These are phyloP conservation scores for Phaseolus coccineus DNA, from an alignment of 331 rosid genomes.

Conservation along the genomic window DNA sequence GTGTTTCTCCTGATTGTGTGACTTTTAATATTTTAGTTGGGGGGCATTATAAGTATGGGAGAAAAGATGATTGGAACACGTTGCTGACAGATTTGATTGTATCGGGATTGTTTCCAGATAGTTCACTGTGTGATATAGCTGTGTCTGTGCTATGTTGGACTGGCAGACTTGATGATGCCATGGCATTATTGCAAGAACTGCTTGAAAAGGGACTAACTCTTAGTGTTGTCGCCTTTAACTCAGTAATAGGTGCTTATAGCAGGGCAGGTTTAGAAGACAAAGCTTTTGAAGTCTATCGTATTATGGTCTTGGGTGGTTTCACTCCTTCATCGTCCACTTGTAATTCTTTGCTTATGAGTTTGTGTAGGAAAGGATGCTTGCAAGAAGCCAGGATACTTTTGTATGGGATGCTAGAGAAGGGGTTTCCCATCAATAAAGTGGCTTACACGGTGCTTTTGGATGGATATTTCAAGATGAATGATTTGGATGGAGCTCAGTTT, in stretches of 20 bases:
- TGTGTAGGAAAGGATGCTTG: conserved; percentile 74
- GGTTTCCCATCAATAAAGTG: conserved; percentile 67
- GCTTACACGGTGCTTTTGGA: conserved; percentile 82
- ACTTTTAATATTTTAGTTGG: conserved; percentile 82
- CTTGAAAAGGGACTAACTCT: conserved; percentile 77
- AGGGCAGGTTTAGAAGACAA: conserved; percentile 68
- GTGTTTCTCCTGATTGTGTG: conserved; percentile 71
- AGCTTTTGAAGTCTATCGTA: conserved; percentile 69
- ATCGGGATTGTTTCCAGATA: conserved; percentile 56
- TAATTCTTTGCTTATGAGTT: conserved; percentile 76
- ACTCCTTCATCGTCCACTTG: conserved; percentile 76
- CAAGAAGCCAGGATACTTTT: conserved; percentile 71
- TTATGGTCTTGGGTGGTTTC: conserved; percentile 62
- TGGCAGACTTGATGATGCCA: conserved; percentile 69
- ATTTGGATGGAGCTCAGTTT: conserved; percentile 67
- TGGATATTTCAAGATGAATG: conserved; percentile 72
- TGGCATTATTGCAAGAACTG: conserved; percentile 55
- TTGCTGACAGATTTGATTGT: conserved; percentile 55
- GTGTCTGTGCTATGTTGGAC: conserved; percentile 84
- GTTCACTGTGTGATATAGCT: conserved; percentile 60
- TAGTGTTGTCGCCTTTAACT: conserved; percentile 76
- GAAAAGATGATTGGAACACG: conserved; percentile 63
- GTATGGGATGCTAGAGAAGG: conserved; percentile 71
- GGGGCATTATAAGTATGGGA: conserved; percentile 81
- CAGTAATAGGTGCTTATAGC: conserved; percentile 80